Conservation (phyloP, 2,329 filamentous ascomycete species). For the Aspergillus sclerotialis region DNA sequence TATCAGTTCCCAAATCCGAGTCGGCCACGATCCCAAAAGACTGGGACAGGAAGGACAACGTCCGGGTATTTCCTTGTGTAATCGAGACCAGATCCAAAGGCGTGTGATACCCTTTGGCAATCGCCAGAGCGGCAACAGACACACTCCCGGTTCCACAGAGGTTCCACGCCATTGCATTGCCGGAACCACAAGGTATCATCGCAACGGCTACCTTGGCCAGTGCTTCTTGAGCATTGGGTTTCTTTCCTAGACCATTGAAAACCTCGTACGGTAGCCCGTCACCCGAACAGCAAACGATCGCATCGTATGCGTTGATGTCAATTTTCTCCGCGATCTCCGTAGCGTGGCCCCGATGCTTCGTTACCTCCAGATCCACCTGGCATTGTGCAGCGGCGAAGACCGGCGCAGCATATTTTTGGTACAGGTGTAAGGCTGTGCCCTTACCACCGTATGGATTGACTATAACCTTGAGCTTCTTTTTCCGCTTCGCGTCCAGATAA, state of each 20-base stretch:
- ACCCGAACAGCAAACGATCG: constrained; percentile 81
- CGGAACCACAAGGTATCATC: constrained; percentile 85
- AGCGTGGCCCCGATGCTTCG: constrained; percentile 68
- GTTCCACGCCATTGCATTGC: constrained; percentile 90
- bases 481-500: constrained; percentile 61
- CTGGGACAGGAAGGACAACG: constrained; percentile 85
- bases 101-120: constrained; percentile 81
- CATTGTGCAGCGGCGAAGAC: constrained; percentile 78
- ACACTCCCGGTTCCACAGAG: constrained; percentile 72
- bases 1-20: constrained; percentile 79
- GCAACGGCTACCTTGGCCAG: constrained; percentile 71
- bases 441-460: constrained; percentile 89
- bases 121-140: constrained; percentile 68
- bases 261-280: constrained; percentile 90
- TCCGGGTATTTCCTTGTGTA: constrained; percentile 69
- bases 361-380: constrained; percentile 64
- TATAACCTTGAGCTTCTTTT: constrained; percentile 76
- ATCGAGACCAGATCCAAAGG: constrained; percentile 81
- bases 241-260: constrained; percentile 82
- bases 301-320: constrained; percentile 74
- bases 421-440: constrained; percentile 66
- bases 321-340: constrained; percentile 67
- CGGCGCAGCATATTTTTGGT: constrained; percentile 68
- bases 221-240: constrained; percentile 66
- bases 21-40: constrained; percentile 86